phyloP scores from a whole-genome alignment of 2,329 filamentous ascomycete species.

The Hypoxylon rubiginosum region DNA sequence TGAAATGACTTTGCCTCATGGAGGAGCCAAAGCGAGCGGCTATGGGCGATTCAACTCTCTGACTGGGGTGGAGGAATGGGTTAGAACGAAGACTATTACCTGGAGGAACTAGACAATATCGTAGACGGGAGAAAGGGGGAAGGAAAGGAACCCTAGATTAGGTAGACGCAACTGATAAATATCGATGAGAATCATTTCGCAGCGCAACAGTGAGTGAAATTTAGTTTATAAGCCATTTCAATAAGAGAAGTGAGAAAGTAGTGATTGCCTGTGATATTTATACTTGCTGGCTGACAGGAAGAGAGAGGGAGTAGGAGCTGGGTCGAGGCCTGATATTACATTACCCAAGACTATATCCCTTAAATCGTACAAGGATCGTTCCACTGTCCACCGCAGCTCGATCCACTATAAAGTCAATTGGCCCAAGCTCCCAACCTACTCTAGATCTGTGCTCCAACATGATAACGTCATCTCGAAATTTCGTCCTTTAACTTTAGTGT shows the following conservation, averaged over 20 bases:
- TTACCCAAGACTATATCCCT: not conserved
- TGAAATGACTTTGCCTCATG: constrained; percentile 59
- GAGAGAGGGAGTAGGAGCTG: not conserved
- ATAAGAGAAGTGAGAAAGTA: not conserved
- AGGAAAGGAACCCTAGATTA: not conserved
- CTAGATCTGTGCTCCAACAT: not conserved
- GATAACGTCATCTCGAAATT: constrained; percentile 43
- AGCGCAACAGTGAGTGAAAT: not conserved
- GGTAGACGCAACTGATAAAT: too few species aligned
- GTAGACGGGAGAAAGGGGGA: not conserved
- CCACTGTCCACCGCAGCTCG: not conserved
- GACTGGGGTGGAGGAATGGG: constrained; percentile 50
- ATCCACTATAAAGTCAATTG: not conserved
- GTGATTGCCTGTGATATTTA: too few species aligned
- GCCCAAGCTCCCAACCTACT: not conserved
- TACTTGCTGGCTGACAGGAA: not conserved
- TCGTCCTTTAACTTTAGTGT: constrained; percentile 2
- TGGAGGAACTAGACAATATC: constrained; percentile 45
- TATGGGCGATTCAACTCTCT: constrained; percentile 58
- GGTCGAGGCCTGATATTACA: not conserved
- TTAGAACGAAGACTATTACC: constrained; percentile 52
- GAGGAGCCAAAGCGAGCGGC: constrained; percentile 58
- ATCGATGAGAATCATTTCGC: not conserved
- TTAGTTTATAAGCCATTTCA: not conserved
- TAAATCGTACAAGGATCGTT: too few species aligned